Evolutionary conservation across 2,329 filamentous ascomycete species (phyloP), one percentile per base, ranked within the genome.

Genomic region (Apiospora aurea): DNA sequence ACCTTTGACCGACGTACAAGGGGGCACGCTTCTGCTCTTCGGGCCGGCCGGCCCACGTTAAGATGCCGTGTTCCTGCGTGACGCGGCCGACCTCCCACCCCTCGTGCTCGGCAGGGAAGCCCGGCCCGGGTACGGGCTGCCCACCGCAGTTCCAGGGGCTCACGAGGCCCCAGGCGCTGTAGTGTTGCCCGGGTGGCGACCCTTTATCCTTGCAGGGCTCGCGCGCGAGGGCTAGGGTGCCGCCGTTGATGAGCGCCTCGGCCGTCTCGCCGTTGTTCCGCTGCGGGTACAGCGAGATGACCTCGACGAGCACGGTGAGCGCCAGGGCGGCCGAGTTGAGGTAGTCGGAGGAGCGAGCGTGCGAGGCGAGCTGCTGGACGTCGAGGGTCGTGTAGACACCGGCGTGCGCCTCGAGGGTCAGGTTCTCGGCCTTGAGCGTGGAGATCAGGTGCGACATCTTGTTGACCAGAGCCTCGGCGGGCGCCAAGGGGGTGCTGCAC

Each of bases 311-410:
- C 13, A 95, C 86, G 0, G 88, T 90, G 44, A 95, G 82, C 0
- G 88, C 93, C 43, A 96, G 86, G 75, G 91, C 88, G 3, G 85
- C 80, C 74, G 86, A 85, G 18, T 84, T 86, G 10, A 89, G 82
- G 7, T 76, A 80, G 29, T 78, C 78, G 16, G 78, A 75, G 73
- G 85, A 76, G 69, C 82, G 78, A 4, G 92, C 91, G 76, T 92
- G 89, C 0, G 93, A 94, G 0, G 93, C 90, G 1, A 96, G 85
- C 80, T 96, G 94, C 80, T 96, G 94, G 76, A 95, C 85, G 80
- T 96, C 94, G 11, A 96, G 87, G 3, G 91, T 85, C 0, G 93
- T 90, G 78, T 95, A 96, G 2, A 94, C 92, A 43, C 93, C 93
- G 0, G 93, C 93, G 79, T 95, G 93, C 1, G 94, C 84, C 79